Percentiles rank a stretch among this genome's conserved stretches.
phyloP scores from a whole-genome alignment of 176 grass and related monocot species.

The Triticum monococcum region DNA sequence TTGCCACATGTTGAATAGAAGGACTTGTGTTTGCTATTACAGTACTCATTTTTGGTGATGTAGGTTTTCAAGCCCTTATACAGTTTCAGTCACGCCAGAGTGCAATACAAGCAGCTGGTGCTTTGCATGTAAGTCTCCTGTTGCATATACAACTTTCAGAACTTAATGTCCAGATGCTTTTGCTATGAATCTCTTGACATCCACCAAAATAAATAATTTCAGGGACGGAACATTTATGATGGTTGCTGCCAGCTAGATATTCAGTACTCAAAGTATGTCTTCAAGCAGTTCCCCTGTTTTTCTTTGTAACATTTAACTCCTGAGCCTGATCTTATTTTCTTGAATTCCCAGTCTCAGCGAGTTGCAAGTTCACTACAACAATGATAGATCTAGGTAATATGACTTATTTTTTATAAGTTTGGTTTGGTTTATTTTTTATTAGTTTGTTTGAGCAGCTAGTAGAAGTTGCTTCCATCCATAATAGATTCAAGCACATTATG shows the following conservation, averaged over 20 bases:
- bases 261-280: constrained; percentile 92
- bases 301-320: neutral
- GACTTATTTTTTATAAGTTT: neutral
- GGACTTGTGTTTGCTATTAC: constrained; percentile 19
- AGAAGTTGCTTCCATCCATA: neutral
- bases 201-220: constrained; percentile 22
- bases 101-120: constrained; percentile 72
- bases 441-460: neutral
- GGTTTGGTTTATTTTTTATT: neutral
- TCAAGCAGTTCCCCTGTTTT: neutral
- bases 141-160: constrained; percentile 6
- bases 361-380: constrained; percentile 99
- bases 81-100: constrained; percentile 78
- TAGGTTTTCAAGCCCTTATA: constrained; percentile 99
- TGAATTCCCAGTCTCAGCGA: constrained; percentile 78
- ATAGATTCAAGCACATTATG: neutral
- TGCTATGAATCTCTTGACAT: constrained; percentile 22
- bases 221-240: constrained; percentile 99
- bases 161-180: constrained; percentile 24
- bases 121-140: constrained; percentile 67
- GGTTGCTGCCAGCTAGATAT: constrained; percentile 99
- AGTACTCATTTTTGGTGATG: neutral
- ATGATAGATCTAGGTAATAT: constrained; percentile 87
- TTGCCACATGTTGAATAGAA: neutral
- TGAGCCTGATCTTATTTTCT: constrained; percentile 30